Conservation (phyloP, 2,329 filamentous ascomycete species). For the Sclerotiophoma versabilis region DNA sequence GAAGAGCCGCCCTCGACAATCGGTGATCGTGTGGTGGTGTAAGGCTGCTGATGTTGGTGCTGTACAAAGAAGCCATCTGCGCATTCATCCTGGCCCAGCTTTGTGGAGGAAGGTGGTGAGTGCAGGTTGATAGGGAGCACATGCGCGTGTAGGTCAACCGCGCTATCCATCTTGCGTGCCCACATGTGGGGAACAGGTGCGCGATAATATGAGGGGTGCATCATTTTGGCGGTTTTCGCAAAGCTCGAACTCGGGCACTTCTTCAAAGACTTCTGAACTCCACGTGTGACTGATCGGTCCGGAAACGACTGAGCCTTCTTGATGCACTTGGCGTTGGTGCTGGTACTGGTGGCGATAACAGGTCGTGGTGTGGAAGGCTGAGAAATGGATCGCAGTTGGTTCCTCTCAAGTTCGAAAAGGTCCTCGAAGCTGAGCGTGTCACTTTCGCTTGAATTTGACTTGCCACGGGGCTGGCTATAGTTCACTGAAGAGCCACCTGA, state of each 20-base stretch:
- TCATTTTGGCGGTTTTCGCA: slow-evolving; percentile 61
- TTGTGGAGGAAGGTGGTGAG: slow-evolving; percentile 39
- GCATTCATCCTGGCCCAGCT: slow-evolving; percentile 34
- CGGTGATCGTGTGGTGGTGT: slow-evolving; percentile 30
- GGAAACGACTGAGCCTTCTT: slow-evolving; percentile 39
- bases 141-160: slow-evolving; percentile 58
- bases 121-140: slow-evolving; percentile 43
- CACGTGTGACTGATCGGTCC: slow-evolving; percentile 28
- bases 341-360: slow-evolving; percentile 7
- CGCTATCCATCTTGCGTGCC: slow-evolving; percentile 58
- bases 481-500: slow-evolving; percentile 34
- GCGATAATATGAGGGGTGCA: slow-evolving; percentile 59
- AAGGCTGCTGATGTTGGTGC: slow-evolving; percentile 29
- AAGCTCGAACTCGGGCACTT: slow-evolving; percentile 34
- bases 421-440: slow-evolving; percentile 44
- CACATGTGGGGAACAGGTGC: slow-evolving; percentile 58
- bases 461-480: slow-evolving; percentile 42
- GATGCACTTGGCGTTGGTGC: slow-evolving; percentile 18
- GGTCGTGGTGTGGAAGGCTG: slow-evolving; percentile 45
- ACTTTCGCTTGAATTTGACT: slow-evolving; percentile 41
- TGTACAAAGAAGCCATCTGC: slow-evolving; percentile 29
- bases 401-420: slow-evolving; percentile 37
- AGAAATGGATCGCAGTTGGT: slow-evolving; percentile 37
- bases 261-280: slow-evolving; percentile 32
- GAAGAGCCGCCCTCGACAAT: slow-evolving; percentile 23